Conservation (phyloP, 495 filamentous ascomycete species). For the Elaphomyces granulatus region DNA sequence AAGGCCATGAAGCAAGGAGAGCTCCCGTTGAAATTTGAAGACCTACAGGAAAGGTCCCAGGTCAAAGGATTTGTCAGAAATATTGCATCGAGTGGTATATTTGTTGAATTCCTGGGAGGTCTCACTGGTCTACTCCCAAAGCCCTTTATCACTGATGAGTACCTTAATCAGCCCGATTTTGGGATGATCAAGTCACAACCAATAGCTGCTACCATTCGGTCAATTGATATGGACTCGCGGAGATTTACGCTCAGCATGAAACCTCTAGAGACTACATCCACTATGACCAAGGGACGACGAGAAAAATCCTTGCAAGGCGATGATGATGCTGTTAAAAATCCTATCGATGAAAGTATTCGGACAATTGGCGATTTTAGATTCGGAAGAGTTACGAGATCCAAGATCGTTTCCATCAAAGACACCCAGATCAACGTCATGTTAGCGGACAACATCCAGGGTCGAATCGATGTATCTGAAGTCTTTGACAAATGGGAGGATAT, state of each 20-base stretch:
- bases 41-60: constrained; percentile 49
- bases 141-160: constrained; percentile 53
- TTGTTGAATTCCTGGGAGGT: constrained; percentile 68
- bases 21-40: constrained; percentile 50
- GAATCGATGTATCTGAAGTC: constrained; percentile 76
- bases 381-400: constrained; percentile 66
- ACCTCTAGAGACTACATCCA: constrained; percentile 20
- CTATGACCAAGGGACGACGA: constrained; percentile 20
- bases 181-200: constrained; percentile 60
- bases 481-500: constrained; percentile 84
- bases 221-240: constrained; percentile 42
- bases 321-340: constrained; percentile 39
- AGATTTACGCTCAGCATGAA: constrained; percentile 53
- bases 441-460: constrained; percentile 79
- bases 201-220: constrained; percentile 51
- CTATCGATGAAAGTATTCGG: constrained; percentile 51
- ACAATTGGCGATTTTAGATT: constrained; percentile 54
- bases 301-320: constrained; percentile 15
- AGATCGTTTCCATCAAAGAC: constrained; percentile 62
- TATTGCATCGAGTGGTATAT: constrained; percentile 60
- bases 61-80: constrained; percentile 76
- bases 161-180: constrained; percentile 52
- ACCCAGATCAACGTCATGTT: constrained; percentile 87
- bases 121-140: constrained; percentile 66
- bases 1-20: constrained; percentile 52